These are phyloP conservation scores for Rhododendron simsii DNA, from an alignment of 148 eudicot genomes.

Conservation along the genomic window DNA sequence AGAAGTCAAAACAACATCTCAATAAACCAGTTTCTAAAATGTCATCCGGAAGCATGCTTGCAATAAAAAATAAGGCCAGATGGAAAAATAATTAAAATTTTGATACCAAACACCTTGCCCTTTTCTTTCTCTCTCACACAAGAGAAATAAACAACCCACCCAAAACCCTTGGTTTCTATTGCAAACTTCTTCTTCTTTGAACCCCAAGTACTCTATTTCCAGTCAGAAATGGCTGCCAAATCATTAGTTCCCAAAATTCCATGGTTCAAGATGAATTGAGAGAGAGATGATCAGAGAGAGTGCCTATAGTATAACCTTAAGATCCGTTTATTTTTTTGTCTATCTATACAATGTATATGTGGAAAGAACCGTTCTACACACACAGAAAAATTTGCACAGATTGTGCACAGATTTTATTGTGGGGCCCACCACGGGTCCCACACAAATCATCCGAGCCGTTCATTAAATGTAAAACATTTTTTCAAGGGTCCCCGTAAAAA, in stretches of 20 bases:
- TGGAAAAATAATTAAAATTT: too few species aligned
- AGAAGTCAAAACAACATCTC: neutral
- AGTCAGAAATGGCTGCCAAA: conserved; percentile 6
- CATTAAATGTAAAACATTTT: too few species aligned
- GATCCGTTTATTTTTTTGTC: conserved; percentile 1
- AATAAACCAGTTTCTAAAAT: neutral
- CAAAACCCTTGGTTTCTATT: neutral
- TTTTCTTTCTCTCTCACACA: neutral
- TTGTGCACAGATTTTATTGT: too few species aligned
- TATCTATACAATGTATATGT: conserved; percentile 22
- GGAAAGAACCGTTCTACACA: too few species aligned
- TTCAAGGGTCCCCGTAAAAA: too few species aligned
- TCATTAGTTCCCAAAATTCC: conserved; percentile 6
- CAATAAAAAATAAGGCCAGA: too few species aligned
- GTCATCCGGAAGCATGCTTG: too few species aligned
- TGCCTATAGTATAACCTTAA: neutral
- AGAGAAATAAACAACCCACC: too few species aligned
- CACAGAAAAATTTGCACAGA: too few species aligned
- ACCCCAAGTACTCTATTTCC: neutral
- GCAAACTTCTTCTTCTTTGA: neutral
- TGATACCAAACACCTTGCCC: too few species aligned
- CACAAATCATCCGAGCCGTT: too few species aligned
- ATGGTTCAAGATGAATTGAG: neutral
- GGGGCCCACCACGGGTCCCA: too few species aligned
- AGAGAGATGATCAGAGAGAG: neutral